Evolutionary conservation across 2,329 filamentous ascomycete genomes (phyloP).

Genomic region (Nemania abortiva): DNA sequence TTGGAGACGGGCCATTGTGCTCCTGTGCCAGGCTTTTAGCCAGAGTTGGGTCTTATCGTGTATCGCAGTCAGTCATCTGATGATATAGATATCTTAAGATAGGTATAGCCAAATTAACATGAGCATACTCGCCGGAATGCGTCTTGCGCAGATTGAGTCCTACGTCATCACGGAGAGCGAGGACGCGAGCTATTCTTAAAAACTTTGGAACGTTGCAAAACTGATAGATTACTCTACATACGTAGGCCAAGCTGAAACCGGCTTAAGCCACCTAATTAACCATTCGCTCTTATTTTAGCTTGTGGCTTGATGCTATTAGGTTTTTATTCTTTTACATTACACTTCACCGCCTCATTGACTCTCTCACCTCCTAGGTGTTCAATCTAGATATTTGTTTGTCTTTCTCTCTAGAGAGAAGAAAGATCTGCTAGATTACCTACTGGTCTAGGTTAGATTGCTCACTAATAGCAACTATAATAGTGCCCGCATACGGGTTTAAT

Average conservation of each 20-base stretch:
- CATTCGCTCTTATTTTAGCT: constrained; percentile 3
- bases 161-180: constrained; percentile 23
- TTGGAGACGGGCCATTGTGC: neutral
- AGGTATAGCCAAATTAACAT: neutral
- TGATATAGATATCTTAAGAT: neutral
- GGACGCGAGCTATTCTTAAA: neutral
- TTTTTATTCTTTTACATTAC: neutral
- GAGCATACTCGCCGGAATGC: neutral
- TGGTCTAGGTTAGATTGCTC: neutral
- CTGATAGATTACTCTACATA: neutral
- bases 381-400: neutral
- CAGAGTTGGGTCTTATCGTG: neutral
- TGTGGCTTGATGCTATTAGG: constrained; percentile 4
- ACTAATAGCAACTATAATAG: neutral
- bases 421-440: neutral
- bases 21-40: neutral
- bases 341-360: neutral
- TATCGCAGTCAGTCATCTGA: neutral
- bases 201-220: neutral
- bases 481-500: neutral
- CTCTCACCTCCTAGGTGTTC: neutral
- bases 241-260: constrained; percentile 14
- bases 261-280: constrained; percentile 3
- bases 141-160: neutral
- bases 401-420: too few species aligned